Base-by-base conservation (phyloP, 2,329 filamentous ascomycete genomes). In the Hawksworthiomyces lignivorus region DNA sequence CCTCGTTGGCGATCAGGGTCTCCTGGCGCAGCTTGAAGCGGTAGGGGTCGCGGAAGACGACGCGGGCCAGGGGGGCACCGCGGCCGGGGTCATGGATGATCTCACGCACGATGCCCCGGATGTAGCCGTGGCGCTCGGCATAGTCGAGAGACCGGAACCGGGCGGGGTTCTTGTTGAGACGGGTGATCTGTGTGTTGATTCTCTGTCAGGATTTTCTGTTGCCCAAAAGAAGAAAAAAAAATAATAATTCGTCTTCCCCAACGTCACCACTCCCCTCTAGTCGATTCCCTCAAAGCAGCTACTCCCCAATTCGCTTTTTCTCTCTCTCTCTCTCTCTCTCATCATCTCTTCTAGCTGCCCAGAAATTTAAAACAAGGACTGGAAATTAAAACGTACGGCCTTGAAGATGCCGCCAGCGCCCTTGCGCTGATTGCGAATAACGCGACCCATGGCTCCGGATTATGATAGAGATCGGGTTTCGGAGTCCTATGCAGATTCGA, bases 1-100 rank as follows among this genome's bases (percentile, higher is more conserved):
- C 92, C 80, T 97, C 92, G 76, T 97, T 98, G 73, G 92, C 92
- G 67, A 98, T 98, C 84, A 98, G 96, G 59, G 92, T 98, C 84
- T 98, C 89, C 70, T 84, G 90, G 69, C 88, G 75, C 68, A 89
- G 83, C 83, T 94, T 95, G 85, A 87, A 97, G 72, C 82, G 81
- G 84, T 98, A 98, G 62, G 92, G 88, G 73, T 94, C 86, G 62
- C 92, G 89, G 87, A 98, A 98, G 61, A 80, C 74, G 64, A 98
- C 89, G 73, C 87, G 87, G 68, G 92, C 92, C 65, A 98, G 87
- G 61, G 92, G 92, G 71, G 94, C 88, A 75, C 92, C 92, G 75
- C 92, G 89, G 69, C 92, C 92, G 61, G 89, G 81, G 73, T 98
- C 92, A 82, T 98, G 92, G 73, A 98, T 85, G 72, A 97, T 96